Conservation (phyloP, 2,329 filamentous ascomycete species). For the Colletotrichum sp. region DNA sequence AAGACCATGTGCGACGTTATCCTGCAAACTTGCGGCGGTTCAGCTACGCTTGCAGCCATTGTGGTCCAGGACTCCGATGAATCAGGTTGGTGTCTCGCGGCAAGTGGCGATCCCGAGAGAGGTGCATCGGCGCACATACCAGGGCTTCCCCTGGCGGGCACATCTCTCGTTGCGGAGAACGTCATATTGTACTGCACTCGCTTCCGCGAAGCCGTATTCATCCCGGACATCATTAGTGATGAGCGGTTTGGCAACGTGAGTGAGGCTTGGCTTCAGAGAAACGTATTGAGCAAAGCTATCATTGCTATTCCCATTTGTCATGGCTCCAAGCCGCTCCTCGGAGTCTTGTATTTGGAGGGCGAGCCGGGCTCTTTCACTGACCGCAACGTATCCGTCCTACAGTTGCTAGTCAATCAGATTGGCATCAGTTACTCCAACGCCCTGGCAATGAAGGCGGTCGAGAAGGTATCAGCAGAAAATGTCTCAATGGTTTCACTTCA, state of each 20-base stretch:
- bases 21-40: constrained; percentile 74
- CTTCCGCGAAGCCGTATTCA: constrained; percentile 77
- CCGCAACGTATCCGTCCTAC: constrained; percentile 69
- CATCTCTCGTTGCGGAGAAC: constrained; percentile 75
- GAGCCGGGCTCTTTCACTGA: constrained; percentile 79
- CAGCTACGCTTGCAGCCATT: constrained; percentile 75
- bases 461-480: constrained; percentile 80
- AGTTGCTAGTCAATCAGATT: constrained; percentile 80
- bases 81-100: constrained; percentile 73
- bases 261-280: constrained; percentile 70
- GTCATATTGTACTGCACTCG: constrained; percentile 79
- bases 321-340: constrained; percentile 72
- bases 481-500: constrained; percentile 80
- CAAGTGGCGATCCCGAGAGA: constrained; percentile 73
- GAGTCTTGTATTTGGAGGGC: constrained; percentile 78
- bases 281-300: constrained; percentile 74
- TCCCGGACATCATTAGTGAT: constrained; percentile 75
- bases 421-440: constrained; percentile 75
- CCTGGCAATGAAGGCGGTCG: constrained; percentile 71
- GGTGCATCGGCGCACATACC: constrained; percentile 72
- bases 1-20: constrained; percentile 85
- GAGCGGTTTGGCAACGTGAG: constrained; percentile 80
- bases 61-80: constrained; percentile 72
- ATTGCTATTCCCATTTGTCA: constrained; percentile 83
- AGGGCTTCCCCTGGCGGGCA: constrained; percentile 67